Evolutionary conservation across 2,329 filamentous ascomycete species (phyloP), one percentile per base, ranked within the genome.

Genomic region (Pseudogymnoascus sp.): DNA sequence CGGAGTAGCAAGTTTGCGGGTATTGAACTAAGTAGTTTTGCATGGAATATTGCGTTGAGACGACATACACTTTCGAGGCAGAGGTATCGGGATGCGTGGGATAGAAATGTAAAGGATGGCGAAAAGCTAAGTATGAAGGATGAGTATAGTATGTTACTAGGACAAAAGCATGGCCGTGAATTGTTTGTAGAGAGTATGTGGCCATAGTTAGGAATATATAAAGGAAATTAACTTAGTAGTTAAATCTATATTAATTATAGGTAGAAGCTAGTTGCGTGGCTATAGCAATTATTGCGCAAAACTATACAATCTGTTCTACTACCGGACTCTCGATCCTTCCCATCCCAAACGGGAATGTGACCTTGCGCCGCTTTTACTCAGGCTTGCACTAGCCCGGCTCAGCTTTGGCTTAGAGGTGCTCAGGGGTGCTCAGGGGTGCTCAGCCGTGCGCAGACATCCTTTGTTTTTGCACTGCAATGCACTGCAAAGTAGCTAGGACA

Each of bases 11-110:
- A 75, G 17, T 75, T 80, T 62, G 71, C 74, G 1, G 79, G 79
- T 0, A 70, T 76, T 7, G 73, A 75, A n/a, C 74, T 23, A 68
- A 80, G 77, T 65, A 76, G 72, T 67, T 79, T 80, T 62, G 73
- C 75, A 13, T 80, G 77, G 74, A 77, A 77, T 61, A 67, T 82
- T 29, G 79, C 78, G 4, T 67, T 80, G 64, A 72, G 75, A 21
- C 73, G 23, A 23, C 23, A 66, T 62, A 44, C 62, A 35, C 69
- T 71, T 62, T 42, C 23, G 13, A 62, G 38, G 9, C 38, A 42
- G 38, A 5, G 9, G n/a, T 42, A 42, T 19, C n/a, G 38, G n/a
- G 38, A 19, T 42, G 38, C 38, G n/a, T 42, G 35, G 37, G n/a
- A 40, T 40, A 40, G n/a, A 9, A 40, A 40, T 40, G 37, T 40